phyloP scores from a whole-genome alignment of 805 yeast genomes.

The Metschnikowia similis region DNA sequence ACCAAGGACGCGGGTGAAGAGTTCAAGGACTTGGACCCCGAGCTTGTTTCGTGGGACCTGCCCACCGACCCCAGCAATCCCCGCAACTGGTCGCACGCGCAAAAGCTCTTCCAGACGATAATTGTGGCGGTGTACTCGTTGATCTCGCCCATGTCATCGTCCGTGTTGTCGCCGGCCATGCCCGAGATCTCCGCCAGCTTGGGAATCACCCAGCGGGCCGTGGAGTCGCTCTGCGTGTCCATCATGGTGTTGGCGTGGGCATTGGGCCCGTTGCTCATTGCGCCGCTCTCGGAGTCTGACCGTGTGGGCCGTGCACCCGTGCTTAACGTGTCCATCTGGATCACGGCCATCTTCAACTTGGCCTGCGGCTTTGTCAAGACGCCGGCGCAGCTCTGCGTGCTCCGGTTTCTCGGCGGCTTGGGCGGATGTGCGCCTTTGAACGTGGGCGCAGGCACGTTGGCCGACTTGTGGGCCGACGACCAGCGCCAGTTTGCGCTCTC shows the following conservation, averaged over 20 bases:
- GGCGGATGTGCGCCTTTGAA: conserved; percentile 66
- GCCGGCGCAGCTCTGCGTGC: conserved; percentile 56
- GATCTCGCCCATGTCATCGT: conserved; percentile 58
- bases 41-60: conserved; percentile 65
- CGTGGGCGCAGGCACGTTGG: conserved; percentile 65
- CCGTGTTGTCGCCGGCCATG: conserved; percentile 60
- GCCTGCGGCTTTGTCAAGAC: conserved; percentile 60
- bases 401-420: conserved; percentile 61
- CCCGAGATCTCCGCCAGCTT: conserved; percentile 43
- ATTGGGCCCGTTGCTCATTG: conserved; percentile 57
- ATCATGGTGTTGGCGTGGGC: conserved; percentile 71
- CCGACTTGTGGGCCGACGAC: conserved; percentile 53
- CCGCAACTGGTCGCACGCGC: conserved; percentile 50
- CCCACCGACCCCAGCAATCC: conserved; percentile 59
- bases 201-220: conserved; percentile 19
- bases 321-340: conserved; percentile 47
- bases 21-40: conserved; percentile 54
- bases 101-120: conserved; percentile 42
- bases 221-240: conserved; percentile 41
- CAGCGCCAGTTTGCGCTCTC: conserved; percentile 56
- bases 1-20: conserved; percentile 48
- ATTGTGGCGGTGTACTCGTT: conserved; percentile 54
- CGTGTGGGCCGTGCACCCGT: conserved; percentile 55
- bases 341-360: conserved; percentile 47
- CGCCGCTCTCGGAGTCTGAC: conserved; percentile 63